Conservation (phyloP, 176 grass and related monocot species). For the Musa itinerans region DNA sequence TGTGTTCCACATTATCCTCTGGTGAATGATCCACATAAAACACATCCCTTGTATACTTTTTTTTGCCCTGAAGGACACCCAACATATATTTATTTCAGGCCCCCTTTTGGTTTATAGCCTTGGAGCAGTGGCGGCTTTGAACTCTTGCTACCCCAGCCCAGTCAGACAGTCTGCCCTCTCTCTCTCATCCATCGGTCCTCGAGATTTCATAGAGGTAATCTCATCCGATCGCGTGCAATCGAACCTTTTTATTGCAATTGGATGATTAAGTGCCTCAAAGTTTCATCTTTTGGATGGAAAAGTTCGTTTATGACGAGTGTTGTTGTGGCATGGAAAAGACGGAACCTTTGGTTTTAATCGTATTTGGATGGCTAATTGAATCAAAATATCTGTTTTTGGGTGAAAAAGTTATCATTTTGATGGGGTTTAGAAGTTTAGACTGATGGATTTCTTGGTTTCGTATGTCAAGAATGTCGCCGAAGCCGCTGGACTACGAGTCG, state of each 20-base stretch:
- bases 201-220: not conserved
- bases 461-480: constrained; percentile 40
- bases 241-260: not conserved
- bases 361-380: not conserved
- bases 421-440: not conserved
- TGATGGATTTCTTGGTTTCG: not conserved
- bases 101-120: not conserved
- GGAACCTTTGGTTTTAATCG: not conserved
- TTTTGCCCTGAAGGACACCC: not conserved
- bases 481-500: constrained; percentile 78
- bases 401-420: not conserved
- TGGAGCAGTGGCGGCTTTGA: not conserved
- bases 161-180: not conserved
- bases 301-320: not conserved
- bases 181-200: not conserved
- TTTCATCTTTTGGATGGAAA: not conserved
- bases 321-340: not conserved
- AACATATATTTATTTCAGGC: not conserved
- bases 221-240: not conserved
- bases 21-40: not conserved
- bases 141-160: not conserved
- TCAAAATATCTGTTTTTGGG: not conserved
- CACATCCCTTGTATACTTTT: no score
- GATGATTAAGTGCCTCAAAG: not conserved
- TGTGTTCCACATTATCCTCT: constrained; percentile 6